These are phyloP conservation scores for Trichomonas gallinae DNA, from an alignment of 208 protist genomes.

Conservation along the genomic window DNA sequence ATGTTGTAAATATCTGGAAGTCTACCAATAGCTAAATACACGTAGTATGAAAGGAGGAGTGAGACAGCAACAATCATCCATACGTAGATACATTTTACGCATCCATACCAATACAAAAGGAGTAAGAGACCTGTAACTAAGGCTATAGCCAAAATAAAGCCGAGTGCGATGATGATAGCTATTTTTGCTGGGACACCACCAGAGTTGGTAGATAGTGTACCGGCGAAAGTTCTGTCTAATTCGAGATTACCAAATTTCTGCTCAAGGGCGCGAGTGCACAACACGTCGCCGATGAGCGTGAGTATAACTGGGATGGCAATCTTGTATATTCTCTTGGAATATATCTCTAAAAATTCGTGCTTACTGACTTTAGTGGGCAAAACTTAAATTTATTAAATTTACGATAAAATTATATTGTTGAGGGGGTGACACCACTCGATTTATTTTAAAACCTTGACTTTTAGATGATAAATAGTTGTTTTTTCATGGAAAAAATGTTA, in stretches of 20 bases:
- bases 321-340: neutral
- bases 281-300: neutral
- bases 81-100: neutral
- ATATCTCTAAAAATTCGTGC: neutral
- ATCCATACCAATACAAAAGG: neutral
- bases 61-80: constrained; percentile 11
- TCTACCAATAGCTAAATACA: neutral
- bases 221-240: neutral
- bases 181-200: neutral
- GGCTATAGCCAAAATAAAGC: neutral
- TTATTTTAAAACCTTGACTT: no score
- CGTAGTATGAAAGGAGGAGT: neutral
- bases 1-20: neutral
- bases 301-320: neutral
- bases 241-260: neutral
- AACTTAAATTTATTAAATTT: neutral
- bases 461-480: no score
- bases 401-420: no score
- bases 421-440: no score
- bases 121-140: neutral
- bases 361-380: neutral
- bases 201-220: neutral
- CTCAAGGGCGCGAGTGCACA: neutral
- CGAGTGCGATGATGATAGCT: neutral
- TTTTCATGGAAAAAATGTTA: no score